Base-by-base conservation (phyloP, 352 stramenopile species). In the Saprolegnia parasitica region DNA sequence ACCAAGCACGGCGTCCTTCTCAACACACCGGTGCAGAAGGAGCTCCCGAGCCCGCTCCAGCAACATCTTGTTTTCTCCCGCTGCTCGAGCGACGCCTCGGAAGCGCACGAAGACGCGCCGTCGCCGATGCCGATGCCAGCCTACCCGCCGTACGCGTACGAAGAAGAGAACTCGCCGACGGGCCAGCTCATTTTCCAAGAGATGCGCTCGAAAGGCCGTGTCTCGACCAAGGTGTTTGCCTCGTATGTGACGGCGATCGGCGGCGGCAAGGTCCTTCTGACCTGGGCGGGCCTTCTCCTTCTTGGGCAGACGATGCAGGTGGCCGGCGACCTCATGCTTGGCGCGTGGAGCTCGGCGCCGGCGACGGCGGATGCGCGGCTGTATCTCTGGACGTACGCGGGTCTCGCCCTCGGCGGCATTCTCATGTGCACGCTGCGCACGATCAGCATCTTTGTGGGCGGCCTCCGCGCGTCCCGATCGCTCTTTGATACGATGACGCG, bases 351-450 rank as follows among this genome's bases (percentile, higher is more conserved):
- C 63, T 24, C 20, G 21, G 35, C 11, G 11, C 32, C 54, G 1
- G 9, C 49, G 20, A 21, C 46, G 10, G 49, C 50, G 4, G 45
- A 11, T 15, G 8, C 54, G 32, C n/a, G n/a, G 1, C 73, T 35
- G 47, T 84, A 88, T 71, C 57, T 92, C 58, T 65, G 78, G 57
- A 83, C 91, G 54, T 92, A 91, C 71, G 73, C 73, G 13, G 79
- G 68, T 0, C 74, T 93, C 46, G 85, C 78, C 23, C 60, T 89
- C 32, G 72, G 76, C 46, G 76, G 78, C 35, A 78, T 75, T 24
- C 50, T 91, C 32, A 72, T 93, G 61, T 74, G 84, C 15, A 72
- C 93, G 54, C 72, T 81, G 16, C 86, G 87, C 67, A 73, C 85
- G 39, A 50, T 90, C 15, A 78, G 78, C 1, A 80, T 90, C 16